phyloP scores from a whole-genome alignment of 805 yeast species.

The Nakazawaea populi region DNA sequence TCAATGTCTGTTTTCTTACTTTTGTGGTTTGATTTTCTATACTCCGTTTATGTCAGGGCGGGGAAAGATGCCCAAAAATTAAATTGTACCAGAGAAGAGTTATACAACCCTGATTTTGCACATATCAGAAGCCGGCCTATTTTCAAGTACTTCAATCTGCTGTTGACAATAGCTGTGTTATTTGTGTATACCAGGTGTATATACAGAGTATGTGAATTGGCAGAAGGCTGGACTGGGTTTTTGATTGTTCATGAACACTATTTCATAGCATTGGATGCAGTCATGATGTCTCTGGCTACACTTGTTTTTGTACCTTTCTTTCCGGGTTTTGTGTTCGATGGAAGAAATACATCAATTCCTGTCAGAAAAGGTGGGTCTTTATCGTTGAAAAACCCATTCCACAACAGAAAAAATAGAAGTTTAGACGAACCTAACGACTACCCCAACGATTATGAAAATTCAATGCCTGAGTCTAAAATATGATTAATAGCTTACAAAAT shows the following conservation, averaged over 20 bases:
- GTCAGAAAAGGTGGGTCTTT: slow-evolving; percentile 3
- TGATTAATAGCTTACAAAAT: neutral
- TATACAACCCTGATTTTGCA: slow-evolving; percentile 29
- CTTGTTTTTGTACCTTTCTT: slow-evolving; percentile 45
- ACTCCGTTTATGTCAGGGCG: slow-evolving; percentile 24
- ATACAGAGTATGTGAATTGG: slow-evolving; percentile 67
- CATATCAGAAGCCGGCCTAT: slow-evolving; percentile 25
- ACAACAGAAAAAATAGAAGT: neutral
- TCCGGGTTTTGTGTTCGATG: slow-evolving; percentile 53
- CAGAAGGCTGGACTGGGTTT: slow-evolving; percentile 66
- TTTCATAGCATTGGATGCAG: slow-evolving; percentile 54
- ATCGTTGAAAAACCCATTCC: neutral
- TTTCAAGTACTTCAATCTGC: slow-evolving; percentile 39
- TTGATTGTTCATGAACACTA: slow-evolving; percentile 56
- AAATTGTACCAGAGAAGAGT: slow-evolving; percentile 11
- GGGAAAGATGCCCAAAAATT: slow-evolving; percentile 7
- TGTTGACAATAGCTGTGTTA: slow-evolving; percentile 40
- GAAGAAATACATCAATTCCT: slow-evolving; percentile 17
- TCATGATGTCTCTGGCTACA: slow-evolving; percentile 51
- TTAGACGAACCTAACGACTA: neutral
- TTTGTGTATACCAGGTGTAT: slow-evolving; percentile 62
- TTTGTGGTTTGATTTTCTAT: slow-evolving; percentile 42
- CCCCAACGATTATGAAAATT: neutral
- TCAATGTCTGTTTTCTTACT: slow-evolving; percentile 57
- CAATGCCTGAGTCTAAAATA: neutral